Evolutionary conservation across 2,329 filamentous ascomycete genomes (phyloP), one percentile per base, ranked within the genome.

Genomic region (Calonectria honghensis): DNA sequence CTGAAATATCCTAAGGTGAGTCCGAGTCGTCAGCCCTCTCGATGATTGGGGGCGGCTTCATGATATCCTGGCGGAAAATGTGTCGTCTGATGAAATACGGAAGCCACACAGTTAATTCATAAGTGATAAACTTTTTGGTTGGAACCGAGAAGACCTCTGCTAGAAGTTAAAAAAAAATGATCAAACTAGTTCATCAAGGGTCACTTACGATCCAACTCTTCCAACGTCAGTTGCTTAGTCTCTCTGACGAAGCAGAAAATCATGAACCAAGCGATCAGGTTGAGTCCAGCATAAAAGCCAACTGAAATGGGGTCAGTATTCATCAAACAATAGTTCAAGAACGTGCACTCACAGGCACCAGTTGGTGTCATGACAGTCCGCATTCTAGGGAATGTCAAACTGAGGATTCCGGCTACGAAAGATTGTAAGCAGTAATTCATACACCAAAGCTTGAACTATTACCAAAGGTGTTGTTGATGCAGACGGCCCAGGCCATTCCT

Each of bases 241-340:
- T 88, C 87, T 51, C 86, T 85, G 1, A 88, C 85, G 71, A 88
- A 84, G 75, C 87, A 85, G 81, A 88, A 88, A 74, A 89, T 88
- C 79, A 88, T 84, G 64, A 83, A 65, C 80, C 87, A 86, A 0
- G 87, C 87, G 0, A 87, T 78, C 0, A 86, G 73, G 75, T 89
- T 89, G 48, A 88, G 84, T 0, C 84, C 87, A 0, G 86, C 87
- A 69, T 88, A 88, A 76, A 87, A 83, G 3, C 84, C 85, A 81
- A 83, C 81, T 6, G 11, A 1, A 85, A 2, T 0, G 10, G 3
- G 0, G 51, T 81, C 54, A 81, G 74, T 27, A 14, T n/a, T 39
- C 24, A 0, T 7, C 0, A 1, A 10, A 13, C 10, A 11, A 7
- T 16, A 5, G 2, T n/a, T 59, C 1, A 0, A 9, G 1, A 37